A percentile compares a stretch with the other conserved stretches of the same genome.
phyloP scores from a whole-genome alignment of 352 stramenopile species.

The Blastocystis sp. region DNA sequence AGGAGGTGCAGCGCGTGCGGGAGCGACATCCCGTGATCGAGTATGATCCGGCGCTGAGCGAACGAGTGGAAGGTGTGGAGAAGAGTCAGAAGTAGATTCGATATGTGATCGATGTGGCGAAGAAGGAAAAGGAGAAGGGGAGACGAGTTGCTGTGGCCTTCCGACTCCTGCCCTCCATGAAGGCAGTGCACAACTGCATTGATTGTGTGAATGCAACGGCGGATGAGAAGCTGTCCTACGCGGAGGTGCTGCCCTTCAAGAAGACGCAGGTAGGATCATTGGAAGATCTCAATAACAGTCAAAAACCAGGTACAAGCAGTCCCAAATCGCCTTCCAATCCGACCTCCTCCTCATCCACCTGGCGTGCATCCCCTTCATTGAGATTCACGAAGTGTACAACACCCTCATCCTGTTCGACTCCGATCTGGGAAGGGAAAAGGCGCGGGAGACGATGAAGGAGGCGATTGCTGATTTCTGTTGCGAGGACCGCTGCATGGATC shows the following conservation, averaged over 20 bases:
- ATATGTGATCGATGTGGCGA: neutral
- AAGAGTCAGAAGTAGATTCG: constrained; percentile 3
- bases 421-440: neutral
- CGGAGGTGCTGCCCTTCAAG: constrained; percentile 40
- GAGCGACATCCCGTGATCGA: neutral
- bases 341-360: constrained; percentile 34
- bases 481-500: neutral
- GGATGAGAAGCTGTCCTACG: neutral
- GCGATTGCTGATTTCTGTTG: constrained; percentile 4
- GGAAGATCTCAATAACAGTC: neutral
- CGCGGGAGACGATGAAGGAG: constrained; percentile 17
- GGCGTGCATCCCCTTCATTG: constrained; percentile 33
- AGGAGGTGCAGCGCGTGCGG: neutral
- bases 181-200: constrained; percentile 12
- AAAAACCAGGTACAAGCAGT: constrained; percentile 5
- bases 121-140: neutral
- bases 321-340: neutral
- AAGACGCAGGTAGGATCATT: constrained; percentile 17
- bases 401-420: constrained; percentile 47
- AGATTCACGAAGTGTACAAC: constrained; percentile 13
- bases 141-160: constrained; percentile 1
- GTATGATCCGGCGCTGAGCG: neutral
- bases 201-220: neutral
- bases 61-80: neutral
- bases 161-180: constrained; percentile 20